Evolutionary conservation across 179 eudicot species (phyloP), one percentile per base, ranked within the genome.

Genomic region (Nepenthes alata): DNA sequence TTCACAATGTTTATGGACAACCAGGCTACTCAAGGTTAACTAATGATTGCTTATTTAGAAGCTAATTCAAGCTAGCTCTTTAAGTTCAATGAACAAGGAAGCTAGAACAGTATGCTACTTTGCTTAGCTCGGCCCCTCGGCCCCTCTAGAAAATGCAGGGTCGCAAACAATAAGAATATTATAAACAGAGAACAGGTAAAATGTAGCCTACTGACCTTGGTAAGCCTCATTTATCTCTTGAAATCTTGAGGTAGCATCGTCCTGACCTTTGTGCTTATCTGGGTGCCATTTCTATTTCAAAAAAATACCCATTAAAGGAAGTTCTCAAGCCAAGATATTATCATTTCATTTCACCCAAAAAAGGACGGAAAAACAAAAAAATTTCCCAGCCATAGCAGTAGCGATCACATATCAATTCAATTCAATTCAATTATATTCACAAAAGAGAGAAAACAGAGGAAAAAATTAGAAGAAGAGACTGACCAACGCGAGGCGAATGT

Each of bases 171-270:
- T 5, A 5, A 53, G n/a, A 53, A 53, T 14, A 7, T 8, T 53
- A 53, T 11, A 5, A 35, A 56, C 3, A 35, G 61, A 44, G 9
- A 7, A 55, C 57, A 13, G 8, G 50, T 34, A 14, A 11, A 50
- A 37, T 7, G n/a, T 13, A 38, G 41, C 12, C 49, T 16, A 62
- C 84, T 54, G 61, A 91, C 97, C 97, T 64, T 79, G 88, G 72
- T 91, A 91, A 63, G 97, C 97, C 66, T 91, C 97, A 49, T 81
- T 88, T 35, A 91, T 91, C 71, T 91, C 89, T 72, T 91, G 97
- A 77, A 91, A 91, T 71, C 67, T 88, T 8, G 87, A 79, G 65
- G 94, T 88, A 44, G 85, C 70, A 15, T 51, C 65, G 59, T 77
- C 88, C 69, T 82, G 73, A 12, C 65, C 83, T 58, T 85, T 85